Evolutionary conservation across 2,329 filamentous ascomycete species (phyloP).

Genomic region (Massarina eburnea): DNA sequence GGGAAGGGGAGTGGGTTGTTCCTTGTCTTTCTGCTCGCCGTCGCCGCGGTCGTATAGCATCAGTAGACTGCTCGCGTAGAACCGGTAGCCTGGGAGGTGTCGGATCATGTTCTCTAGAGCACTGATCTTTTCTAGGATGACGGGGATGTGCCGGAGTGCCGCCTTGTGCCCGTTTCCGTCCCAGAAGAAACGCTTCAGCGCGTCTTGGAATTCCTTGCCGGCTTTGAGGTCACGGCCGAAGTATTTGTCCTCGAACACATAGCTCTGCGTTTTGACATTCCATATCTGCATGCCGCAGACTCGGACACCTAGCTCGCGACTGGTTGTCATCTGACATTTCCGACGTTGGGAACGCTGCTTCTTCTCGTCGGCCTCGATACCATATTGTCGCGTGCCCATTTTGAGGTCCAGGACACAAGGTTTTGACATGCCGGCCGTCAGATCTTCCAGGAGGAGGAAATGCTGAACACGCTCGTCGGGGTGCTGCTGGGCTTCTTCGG

Average conservation of each 20-base stretch:
- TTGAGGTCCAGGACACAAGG: constrained; percentile 97
- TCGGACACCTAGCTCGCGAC: constrained; percentile 84
- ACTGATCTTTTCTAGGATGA: constrained; percentile 79
- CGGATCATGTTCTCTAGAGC: constrained; percentile 82
- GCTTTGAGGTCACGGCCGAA: constrained; percentile 87
- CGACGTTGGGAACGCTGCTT: constrained; percentile 90
- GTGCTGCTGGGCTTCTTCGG: constrained; percentile 49
- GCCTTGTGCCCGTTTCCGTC: constrained; percentile 81
- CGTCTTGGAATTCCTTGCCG: constrained; percentile 84
- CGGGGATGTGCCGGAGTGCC: constrained; percentile 82
- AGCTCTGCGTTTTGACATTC: constrained; percentile 80
- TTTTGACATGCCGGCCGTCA: constrained; percentile 93
- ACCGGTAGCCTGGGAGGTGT: constrained; percentile 79
- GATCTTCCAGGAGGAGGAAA: constrained; percentile 89
- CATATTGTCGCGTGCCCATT: constrained; percentile 97
- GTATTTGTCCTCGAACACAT: constrained; percentile 98
- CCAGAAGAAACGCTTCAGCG: constrained; percentile 85
- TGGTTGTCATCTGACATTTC: constrained; percentile 92
- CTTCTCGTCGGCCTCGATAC: constrained; percentile 85
- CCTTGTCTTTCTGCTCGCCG: constrained; percentile 50
- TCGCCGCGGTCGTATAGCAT: constrained; percentile 94
- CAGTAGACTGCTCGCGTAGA: constrained; percentile 91
- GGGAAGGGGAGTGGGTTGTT: constrained; percentile 11
- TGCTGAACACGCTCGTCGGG: constrained; percentile 75
- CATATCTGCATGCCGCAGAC: constrained; percentile 96